Evolutionary conservation across 495 filamentous ascomycete genomes (phyloP).

Genomic region (Trichoderma reesei): DNA sequence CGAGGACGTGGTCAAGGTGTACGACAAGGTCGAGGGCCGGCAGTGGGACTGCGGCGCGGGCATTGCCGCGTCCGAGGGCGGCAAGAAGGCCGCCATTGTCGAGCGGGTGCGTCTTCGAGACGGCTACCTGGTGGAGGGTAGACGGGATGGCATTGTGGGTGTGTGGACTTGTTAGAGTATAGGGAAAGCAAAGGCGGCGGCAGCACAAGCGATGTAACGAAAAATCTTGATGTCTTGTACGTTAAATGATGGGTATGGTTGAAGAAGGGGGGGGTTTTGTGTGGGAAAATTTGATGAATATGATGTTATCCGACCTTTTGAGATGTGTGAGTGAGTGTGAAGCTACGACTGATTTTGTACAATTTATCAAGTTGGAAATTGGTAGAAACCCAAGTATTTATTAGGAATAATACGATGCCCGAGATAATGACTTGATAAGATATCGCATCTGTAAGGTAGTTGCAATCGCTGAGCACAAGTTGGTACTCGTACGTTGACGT

Average conservation of each 20-base stretch:
- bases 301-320: neutral
- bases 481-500: too few species aligned
- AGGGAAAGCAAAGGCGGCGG: neutral
- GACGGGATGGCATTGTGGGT: constrained; percentile 78
- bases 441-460: too few species aligned
- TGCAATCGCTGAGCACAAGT: too few species aligned
- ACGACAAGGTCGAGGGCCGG: constrained; percentile 89
- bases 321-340: too few species aligned
- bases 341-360: too few species aligned
- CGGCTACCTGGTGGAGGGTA: constrained; percentile 86
- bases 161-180: constrained; percentile 76
- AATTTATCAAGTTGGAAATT: too few species aligned
- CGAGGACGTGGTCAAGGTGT: constrained; percentile 90
- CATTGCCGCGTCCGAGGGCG: constrained; percentile 51
- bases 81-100: constrained; percentile 54
- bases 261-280: neutral
- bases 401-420: too few species aligned
- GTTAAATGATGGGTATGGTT: neutral
- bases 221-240: neutral
- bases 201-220: constrained; percentile 8
- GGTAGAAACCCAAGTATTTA: too few species aligned
- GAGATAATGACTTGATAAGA: too few species aligned
- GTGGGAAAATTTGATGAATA: neutral
- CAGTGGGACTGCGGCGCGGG: constrained; percentile 97
- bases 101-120: constrained; percentile 87